Evolutionary conservation across 1,284 basidiomycete genomes (phyloP), one percentile per base, ranked within the genome.

Genomic region (Chalciporus sp.): DNA sequence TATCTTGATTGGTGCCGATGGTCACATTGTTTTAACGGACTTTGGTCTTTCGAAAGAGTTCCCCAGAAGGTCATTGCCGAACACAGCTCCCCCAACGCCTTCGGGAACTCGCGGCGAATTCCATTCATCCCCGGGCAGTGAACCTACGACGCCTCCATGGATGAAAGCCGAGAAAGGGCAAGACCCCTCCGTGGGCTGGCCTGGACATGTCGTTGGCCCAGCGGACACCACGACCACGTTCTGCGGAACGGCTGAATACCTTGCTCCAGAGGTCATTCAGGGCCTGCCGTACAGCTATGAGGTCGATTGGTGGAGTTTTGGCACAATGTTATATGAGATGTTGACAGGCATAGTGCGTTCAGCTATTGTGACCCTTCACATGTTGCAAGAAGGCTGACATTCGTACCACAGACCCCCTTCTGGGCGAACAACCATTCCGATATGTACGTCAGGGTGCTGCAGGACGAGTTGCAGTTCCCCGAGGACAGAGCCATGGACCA

Each of bases 281-380:
- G 92, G 94, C 4, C 74, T 91, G 60, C 84, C 91, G 17, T 98
- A 98, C 72, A 90, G 90, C 58, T 98, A 95, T 67, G 92, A 95
- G 62, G 94, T 96, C 19, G 95, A 98, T 70, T 96, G 94, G 92
- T 98, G 95, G 95, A 92, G 90, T 60, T 91, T 97, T 65, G 95
- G 95, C 17, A 98, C 95, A 57, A 97, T 98, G 89, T 76, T 98
- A 53, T 95, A 92, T 70, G 96, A 98, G 76, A 95, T 96, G 86
- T 76, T 94, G 70, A 91, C 88, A 40, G 93, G 92, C 33, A 91
- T 92, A 60, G 90, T 92, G 70, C 77, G 89, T 85, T 12, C 27
- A 47, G 48, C 27, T 53, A 37, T 31, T 52, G 47, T 47, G 39
- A 27, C 42, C 52, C 51, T 19, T 57, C 37, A 46, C 56, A 51